phyloP scores from a whole-genome alignment of 306 rosid genomes.

The Sechiopsis laciniata region DNA sequence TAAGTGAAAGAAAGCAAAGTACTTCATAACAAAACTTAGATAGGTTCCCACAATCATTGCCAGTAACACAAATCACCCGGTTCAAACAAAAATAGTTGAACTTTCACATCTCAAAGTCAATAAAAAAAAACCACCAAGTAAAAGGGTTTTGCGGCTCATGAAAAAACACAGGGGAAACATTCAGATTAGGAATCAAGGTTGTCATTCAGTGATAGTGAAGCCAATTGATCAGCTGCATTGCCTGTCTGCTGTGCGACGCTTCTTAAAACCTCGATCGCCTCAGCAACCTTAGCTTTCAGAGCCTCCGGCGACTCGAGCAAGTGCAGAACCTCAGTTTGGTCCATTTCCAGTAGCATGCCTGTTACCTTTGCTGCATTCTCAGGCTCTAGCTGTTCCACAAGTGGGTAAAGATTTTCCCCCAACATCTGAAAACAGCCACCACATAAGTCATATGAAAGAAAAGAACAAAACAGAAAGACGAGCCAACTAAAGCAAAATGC shows the following conservation, averaged over 20 bases:
- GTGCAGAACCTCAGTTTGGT: constrained; percentile 94
- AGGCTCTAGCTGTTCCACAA: constrained; percentile 91
- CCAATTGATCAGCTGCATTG: constrained; percentile 73
- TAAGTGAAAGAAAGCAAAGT: neutral
- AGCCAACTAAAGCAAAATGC: no score
- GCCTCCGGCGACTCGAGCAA: constrained; percentile 98
- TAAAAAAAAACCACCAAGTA: constrained; percentile 6
- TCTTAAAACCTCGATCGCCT: constrained; percentile 94
- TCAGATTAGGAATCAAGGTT: constrained; percentile 60
- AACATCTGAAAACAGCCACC: constrained; percentile 57
- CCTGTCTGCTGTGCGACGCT: constrained; percentile 85
- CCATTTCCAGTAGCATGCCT: constrained; percentile 99
- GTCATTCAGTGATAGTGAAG: constrained; percentile 68
- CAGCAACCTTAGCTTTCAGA: constrained; percentile 89
- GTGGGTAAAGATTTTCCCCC: constrained; percentile 96
- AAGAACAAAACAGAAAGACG: neutral
- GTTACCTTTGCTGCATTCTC: constrained; percentile 99
- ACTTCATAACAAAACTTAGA: constrained; percentile 10
- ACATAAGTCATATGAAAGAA: neutral
- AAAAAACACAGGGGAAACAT: neutral
- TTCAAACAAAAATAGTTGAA: constrained; percentile 12
- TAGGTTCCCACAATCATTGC: constrained; percentile 15
- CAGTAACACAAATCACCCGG: constrained; percentile 17
- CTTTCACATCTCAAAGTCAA: neutral
- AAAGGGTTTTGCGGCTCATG: neutral